phyloP scores from a whole-genome alignment of 495 filamentous ascomycete genomes.

The Cercophora samala region DNA sequence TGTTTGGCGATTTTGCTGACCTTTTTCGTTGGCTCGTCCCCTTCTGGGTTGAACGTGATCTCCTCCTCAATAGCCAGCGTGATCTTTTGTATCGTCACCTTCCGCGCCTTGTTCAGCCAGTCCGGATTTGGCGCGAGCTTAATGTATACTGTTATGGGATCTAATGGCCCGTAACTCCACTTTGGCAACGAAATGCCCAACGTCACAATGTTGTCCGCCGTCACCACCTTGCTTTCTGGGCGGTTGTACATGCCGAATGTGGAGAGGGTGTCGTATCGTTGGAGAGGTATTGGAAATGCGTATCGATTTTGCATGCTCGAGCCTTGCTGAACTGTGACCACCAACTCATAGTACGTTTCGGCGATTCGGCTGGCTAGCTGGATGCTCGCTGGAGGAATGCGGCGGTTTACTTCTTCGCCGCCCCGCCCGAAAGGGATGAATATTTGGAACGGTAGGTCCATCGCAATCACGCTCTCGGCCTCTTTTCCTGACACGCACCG shows the following conservation, averaged over 20 bases:
- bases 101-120: constrained; percentile 82
- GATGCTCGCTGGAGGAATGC: constrained; percentile 89
- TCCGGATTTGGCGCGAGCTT: constrained; percentile 88
- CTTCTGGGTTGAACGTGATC: constrained; percentile 95
- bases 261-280: constrained; percentile 90
- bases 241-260: constrained; percentile 99
- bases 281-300: constrained; percentile 83
- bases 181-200: constrained; percentile 85
- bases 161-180: constrained; percentile 94
- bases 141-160: constrained; percentile 93
- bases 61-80: constrained; percentile 94
- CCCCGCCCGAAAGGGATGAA: constrained; percentile 94
- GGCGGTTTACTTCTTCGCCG: constrained; percentile 78
- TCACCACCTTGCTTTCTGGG: constrained; percentile 78
- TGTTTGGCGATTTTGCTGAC: constrained; percentile 81
- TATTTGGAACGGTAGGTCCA: constrained; percentile 95
- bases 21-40: constrained; percentile 93
- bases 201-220: constrained; percentile 87
- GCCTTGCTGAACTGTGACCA: constrained; percentile 92
- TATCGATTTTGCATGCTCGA: constrained; percentile 82
- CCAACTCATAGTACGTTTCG: constrained; percentile 94
- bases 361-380: constrained; percentile 88
- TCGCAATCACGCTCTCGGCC: constrained; percentile 83
- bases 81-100: constrained; percentile 91
- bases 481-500: constrained; percentile 79